Conservation (phyloP, 1,284 basidiomycete genomes). For the Heterobasidion occidentale region DNA sequence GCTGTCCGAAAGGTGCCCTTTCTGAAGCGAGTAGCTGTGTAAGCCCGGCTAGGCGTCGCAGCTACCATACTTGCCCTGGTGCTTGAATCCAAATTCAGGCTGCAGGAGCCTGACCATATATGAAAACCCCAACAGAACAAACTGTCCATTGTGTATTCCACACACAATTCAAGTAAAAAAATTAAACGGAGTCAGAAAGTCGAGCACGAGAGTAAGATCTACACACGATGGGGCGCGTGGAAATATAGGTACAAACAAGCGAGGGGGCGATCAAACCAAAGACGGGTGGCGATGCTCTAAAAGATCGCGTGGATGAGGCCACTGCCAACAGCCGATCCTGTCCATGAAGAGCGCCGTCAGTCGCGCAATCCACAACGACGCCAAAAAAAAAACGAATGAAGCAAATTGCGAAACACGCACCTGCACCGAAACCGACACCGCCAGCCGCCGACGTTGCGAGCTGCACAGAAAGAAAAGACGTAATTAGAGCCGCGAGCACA, state of each 20-base stretch:
- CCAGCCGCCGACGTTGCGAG: constrained; percentile 63
- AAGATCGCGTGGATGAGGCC: constrained; percentile 34
- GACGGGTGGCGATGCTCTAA: constrained; percentile 12
- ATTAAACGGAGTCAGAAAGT: too few relatives aligned
- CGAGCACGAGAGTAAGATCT: too few relatives aligned
- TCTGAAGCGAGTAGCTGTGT: too few relatives aligned
- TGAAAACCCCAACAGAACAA: too few relatives aligned
- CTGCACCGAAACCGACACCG: constrained; percentile 65
- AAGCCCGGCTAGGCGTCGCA: too few relatives aligned
- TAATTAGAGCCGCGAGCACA: not conserved
- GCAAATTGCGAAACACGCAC: constrained; percentile 18
- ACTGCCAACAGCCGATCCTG: constrained; percentile 31
- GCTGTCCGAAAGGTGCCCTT: too few relatives aligned
- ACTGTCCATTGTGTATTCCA: too few relatives aligned
- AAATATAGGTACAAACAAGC: not conserved
- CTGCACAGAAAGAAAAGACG: constrained; percentile 21
- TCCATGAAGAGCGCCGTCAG: constrained; percentile 7
- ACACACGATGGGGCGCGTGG: too few relatives aligned
- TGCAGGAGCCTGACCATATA: too few relatives aligned
- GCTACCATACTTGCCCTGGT: too few relatives aligned
- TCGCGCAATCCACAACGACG: not conserved
- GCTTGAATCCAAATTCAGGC: too few relatives aligned
- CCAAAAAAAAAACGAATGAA: not conserved
- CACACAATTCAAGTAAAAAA: too few relatives aligned
- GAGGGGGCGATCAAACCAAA: not conserved